These are phyloP conservation scores for Boletus subcaerulescens DNA, from an alignment of 768 basidiomycete species.

Conservation along the genomic window DNA sequence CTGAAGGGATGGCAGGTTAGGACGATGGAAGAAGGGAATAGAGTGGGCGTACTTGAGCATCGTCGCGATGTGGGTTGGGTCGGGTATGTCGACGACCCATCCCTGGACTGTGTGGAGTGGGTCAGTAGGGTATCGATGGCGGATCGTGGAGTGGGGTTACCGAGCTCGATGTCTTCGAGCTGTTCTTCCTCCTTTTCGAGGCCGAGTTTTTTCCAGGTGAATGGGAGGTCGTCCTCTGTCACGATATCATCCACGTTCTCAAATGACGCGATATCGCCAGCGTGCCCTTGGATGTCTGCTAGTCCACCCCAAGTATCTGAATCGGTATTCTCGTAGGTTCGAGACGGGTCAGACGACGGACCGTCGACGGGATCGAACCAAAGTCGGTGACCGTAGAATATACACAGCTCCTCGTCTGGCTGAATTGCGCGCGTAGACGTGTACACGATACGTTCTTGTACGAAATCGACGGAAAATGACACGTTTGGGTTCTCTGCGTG, in stretches of 20 bases:
- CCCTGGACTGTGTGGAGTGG: slow-evolving; percentile 49
- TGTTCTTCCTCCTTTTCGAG: slow-evolving; percentile 63
- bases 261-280: not conserved
- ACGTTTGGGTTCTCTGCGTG: slow-evolving; percentile 71
- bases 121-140: not conserved
- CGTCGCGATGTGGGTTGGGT: slow-evolving; percentile 53
- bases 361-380: slow-evolving; percentile 55
- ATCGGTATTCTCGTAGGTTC: not conserved
- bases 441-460: slow-evolving; percentile 61
- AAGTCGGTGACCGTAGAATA: slow-evolving; percentile 68
- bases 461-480: slow-evolving; percentile 53
- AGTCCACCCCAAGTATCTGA: slow-evolving; percentile 2
- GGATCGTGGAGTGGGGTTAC: slow-evolving; percentile 7
- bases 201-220: slow-evolving; percentile 54
- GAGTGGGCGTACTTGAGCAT: slow-evolving; percentile 55
- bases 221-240: slow-evolving; percentile 61
- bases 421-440: slow-evolving; percentile 51
- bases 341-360: not conserved
- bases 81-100: slow-evolving; percentile 76
- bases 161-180: slow-evolving; percentile 45
- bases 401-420: slow-evolving; percentile 71
- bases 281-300: slow-evolving; percentile 1
- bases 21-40: not conserved
- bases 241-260: slow-evolving; percentile 38
- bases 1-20: slow-evolving; percentile 33